Evolutionary conservation across 768 basidiomycete species (phyloP).

Genomic region (Infundibulicybe gibba): DNA sequence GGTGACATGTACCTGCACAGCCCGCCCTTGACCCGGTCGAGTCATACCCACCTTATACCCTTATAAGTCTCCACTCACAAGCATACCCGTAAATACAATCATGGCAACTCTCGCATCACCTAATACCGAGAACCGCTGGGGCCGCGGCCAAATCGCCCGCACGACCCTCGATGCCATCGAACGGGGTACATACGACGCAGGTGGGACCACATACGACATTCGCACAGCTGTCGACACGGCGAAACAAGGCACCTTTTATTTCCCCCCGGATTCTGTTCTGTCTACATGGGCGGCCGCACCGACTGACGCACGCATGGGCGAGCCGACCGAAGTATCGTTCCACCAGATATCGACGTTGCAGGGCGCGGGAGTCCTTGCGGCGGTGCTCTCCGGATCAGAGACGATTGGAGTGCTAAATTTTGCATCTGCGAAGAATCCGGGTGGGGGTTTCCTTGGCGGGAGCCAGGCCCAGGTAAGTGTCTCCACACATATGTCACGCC

Average conservation of each 20-base stretch:
- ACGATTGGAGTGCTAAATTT: constrained; percentile 70
- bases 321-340: constrained; percentile 36
- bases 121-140: no score
- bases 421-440: constrained; percentile 71
- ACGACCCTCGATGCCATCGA: no score
- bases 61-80: no score
- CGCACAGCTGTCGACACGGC: constrained; percentile 1
- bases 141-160: no score
- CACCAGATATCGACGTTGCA: constrained; percentile 63
- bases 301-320: constrained; percentile 1
- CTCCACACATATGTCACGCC: neutral
- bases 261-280: constrained; percentile 38
- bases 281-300: neutral
- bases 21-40: no score
- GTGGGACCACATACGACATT: no score
- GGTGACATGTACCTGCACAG: no score
- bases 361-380: constrained; percentile 44
- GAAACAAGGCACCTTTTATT: constrained; percentile 46
- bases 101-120: no score
- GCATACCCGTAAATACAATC: no score
- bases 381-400: constrained; percentile 8
- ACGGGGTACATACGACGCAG: no score
- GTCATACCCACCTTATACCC: no score
- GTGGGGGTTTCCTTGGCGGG: constrained; percentile 73
- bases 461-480: constrained; percentile 56